These are phyloP conservation scores for Hypoxylon sp. DNA, from an alignment of 2,329 filamentous ascomycete species.

Conservation along the genomic window DNA sequence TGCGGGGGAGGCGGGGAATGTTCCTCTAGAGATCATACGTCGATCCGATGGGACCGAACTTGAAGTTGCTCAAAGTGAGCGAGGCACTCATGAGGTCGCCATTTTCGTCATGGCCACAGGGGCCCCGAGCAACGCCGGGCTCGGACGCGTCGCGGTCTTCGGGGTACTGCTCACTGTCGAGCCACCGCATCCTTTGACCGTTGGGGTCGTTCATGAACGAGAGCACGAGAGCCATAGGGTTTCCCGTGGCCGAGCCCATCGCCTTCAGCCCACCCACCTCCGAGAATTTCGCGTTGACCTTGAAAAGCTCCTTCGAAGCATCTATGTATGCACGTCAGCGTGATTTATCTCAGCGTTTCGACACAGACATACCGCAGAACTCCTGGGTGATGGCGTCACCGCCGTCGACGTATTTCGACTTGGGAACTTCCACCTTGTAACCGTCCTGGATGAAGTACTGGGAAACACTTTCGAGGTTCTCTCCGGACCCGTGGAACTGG, in stretches of 20 bases:
- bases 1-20: conserved; percentile 1
- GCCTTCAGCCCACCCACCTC: conserved; percentile 58
- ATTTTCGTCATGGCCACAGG: conserved; percentile 53
- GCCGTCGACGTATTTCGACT: conserved; percentile 44
- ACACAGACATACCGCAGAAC: conserved; percentile 54
- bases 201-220: conserved; percentile 64
- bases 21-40: conserved; percentile 43
- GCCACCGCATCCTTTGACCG: conserved; percentile 71
- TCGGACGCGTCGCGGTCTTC: conserved; percentile 45
- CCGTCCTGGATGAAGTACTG: conserved; percentile 66
- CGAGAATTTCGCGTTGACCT: conserved; percentile 58
- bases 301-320: conserved; percentile 59
- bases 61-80: conserved; percentile 57
- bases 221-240: conserved; percentile 68
- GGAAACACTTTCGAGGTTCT: conserved; percentile 58
- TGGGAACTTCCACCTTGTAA: conserved; percentile 55
- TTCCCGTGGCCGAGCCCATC: conserved; percentile 60
- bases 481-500: conserved; percentile 61
- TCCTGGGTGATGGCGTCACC: conserved; percentile 55
- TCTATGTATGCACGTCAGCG: conserved; percentile 24
- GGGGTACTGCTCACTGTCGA: conserved; percentile 64
- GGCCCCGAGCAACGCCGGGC: conserved; percentile 56
- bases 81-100: conserved; percentile 47
- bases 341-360: neutral
- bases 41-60: conserved; percentile 54